Conservation (phyloP, 2,329 filamentous ascomycete species). For the Colletotrichum zoysiae region DNA sequence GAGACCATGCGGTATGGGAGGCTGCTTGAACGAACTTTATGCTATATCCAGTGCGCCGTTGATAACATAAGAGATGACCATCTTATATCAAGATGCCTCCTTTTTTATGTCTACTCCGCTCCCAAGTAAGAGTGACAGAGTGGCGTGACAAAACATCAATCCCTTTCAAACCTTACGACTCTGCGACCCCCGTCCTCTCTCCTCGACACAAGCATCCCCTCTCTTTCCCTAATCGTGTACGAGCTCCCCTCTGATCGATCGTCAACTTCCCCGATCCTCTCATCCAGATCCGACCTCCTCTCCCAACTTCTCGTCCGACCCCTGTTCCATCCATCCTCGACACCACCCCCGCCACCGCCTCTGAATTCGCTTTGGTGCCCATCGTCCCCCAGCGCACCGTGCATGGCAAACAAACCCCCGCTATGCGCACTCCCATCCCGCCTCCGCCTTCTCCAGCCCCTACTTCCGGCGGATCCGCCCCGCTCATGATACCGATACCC, state of each 20-base stretch:
- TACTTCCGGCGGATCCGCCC: neutral
- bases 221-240: slow-evolving; percentile 16
- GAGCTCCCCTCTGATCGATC: slow-evolving; percentile 19
- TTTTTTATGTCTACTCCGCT: neutral
- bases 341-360: neutral
- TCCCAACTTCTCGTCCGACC: slow-evolving; percentile 19
- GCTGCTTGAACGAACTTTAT: slow-evolving; percentile 20
- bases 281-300: slow-evolving; percentile 24
- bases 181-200: slow-evolving; percentile 16
- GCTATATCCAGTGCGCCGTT: neutral
- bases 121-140: too few relatives aligned
- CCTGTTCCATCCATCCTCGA: neutral
- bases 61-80: neutral
- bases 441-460: neutral
- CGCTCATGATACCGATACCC: neutral
- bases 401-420: neutral
- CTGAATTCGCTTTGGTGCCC: neutral
- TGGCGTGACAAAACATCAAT: neutral
- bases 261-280: slow-evolving; percentile 31
- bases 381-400: slow-evolving; percentile 10
- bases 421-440: neutral
- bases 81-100: neutral
- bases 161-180: neutral
- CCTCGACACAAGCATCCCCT: neutral
- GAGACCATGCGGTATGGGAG: slow-evolving; percentile 29